These are phyloP conservation scores for Dryadomyces quercivorus DNA, from an alignment of 2,329 filamentous ascomycete genomes.

Conservation along the genomic window DNA sequence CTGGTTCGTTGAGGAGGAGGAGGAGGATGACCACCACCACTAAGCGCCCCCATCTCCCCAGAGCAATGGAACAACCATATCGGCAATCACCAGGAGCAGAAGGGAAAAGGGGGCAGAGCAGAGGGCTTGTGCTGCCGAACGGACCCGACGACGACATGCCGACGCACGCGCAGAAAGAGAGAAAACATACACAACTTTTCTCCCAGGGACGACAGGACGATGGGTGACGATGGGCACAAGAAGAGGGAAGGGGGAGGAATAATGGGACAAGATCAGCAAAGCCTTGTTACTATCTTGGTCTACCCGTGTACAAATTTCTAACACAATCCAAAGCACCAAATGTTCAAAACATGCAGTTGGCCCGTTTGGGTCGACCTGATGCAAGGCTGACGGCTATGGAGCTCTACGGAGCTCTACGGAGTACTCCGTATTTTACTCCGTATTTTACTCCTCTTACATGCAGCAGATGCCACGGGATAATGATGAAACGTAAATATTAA, in stretches of 20 bases:
- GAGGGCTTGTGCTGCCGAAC: neutral
- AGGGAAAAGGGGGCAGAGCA: neutral
- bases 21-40: constrained; percentile 32
- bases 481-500: neutral
- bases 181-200: neutral
- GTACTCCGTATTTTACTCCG: no score
- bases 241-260: neutral
- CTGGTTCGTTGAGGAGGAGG: constrained; percentile 78
- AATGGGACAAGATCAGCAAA: neutral
- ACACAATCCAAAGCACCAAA: no score
- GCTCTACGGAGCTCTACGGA: no score
- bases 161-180: neutral
- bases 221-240: neutral
- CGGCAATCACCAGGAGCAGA: neutral
- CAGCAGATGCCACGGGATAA: neutral
- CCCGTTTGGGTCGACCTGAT: no score
- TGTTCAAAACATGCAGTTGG: no score
- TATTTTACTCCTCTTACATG: no score
- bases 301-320: constrained; percentile 9
- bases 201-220: neutral
- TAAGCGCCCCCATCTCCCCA: constrained; percentile 18
- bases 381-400: no score
- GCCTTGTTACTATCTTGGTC: constrained; percentile 5
- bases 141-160: neutral
- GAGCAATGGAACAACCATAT: no score